These are phyloP conservation scores for Xeromyces bisporus DNA, from an alignment of 495 filamentous ascomycete species.

Conservation along the genomic window DNA sequence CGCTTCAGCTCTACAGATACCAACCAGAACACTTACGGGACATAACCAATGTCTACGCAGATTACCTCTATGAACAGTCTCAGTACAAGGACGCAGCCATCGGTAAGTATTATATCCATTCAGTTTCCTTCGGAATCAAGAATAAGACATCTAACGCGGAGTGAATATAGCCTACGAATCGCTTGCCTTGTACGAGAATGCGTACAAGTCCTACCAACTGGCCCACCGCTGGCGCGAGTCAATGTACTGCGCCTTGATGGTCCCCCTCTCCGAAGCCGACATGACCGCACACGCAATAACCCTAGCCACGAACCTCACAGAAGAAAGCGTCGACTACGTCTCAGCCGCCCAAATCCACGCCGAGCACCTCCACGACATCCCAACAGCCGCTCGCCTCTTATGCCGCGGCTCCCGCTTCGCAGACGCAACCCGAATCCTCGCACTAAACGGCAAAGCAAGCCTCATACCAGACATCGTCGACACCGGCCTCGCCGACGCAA, in stretches of 20 bases:
- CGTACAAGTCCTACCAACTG: constrained; percentile 61
- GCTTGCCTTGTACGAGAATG: constrained; percentile 50
- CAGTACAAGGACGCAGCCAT: constrained; percentile 70
- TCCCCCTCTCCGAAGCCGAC: constrained; percentile 37
- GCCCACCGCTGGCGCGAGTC: constrained; percentile 85
- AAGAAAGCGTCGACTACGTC: constrained; percentile 71
- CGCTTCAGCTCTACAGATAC: constrained; percentile 73
- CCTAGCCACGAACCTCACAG: constrained; percentile 55
- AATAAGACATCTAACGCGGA: constrained; percentile 1
- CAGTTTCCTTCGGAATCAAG: neutral
- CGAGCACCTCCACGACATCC: constrained; percentile 59
- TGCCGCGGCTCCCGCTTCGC: constrained; percentile 75
- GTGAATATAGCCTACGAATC: constrained; percentile 62
- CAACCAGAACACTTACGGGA: constrained; percentile 40
- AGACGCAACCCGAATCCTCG: constrained; percentile 60
- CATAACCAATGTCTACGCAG: constrained; percentile 61
- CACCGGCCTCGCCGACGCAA: constrained; percentile 55
- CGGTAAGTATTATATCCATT: constrained; percentile 18
- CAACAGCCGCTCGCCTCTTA: constrained; percentile 46
- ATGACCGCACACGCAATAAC: constrained; percentile 44
- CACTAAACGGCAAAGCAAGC: constrained; percentile 27
- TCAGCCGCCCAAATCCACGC: constrained; percentile 64
- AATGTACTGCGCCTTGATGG: constrained; percentile 55
- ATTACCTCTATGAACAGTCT: constrained; percentile 54
- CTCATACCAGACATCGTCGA: constrained; percentile 48